Evolutionary conservation across 805 yeast species (phyloP).

Genomic region (Teunomyces panamensis): DNA sequence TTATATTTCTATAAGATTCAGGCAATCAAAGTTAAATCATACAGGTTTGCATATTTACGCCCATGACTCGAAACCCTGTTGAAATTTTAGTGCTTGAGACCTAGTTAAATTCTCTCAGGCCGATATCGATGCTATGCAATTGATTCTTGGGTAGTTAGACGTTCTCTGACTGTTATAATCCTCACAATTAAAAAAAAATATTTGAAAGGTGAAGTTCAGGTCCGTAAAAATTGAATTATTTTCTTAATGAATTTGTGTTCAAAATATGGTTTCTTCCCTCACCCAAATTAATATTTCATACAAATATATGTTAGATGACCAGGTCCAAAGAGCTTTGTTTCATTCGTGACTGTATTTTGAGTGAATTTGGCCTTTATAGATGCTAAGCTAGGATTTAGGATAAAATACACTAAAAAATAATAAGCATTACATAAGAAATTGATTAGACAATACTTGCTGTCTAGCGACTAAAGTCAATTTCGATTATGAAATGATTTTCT

Average conservation of each 20-base stretch:
- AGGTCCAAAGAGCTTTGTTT: background rate
- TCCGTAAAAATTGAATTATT: background rate
- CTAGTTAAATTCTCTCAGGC: background rate
- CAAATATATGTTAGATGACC: too few relatives aligned
- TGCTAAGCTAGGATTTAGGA: background rate
- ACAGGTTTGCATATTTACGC: background rate
- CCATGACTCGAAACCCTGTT: background rate
- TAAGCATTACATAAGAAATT: background rate
- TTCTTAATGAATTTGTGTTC: background rate
- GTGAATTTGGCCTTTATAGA: background rate
- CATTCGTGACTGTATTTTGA: background rate
- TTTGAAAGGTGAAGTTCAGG: background rate
- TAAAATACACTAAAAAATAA: background rate
- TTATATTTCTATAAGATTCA: background rate
- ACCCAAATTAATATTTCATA: too few relatives aligned
- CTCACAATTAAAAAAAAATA: background rate
- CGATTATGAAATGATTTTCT: background rate
- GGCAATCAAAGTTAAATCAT: constrained; percentile 1
- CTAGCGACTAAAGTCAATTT: background rate
- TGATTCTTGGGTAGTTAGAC: background rate
- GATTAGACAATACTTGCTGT: background rate
- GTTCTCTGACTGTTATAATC: background rate
- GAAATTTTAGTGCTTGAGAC: background rate
- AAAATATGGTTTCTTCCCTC: background rate
- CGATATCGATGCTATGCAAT: background rate